phyloP scores from a whole-genome alignment of 371 early-diverging fungal species.

The Conidiobolus incongruus region DNA sequence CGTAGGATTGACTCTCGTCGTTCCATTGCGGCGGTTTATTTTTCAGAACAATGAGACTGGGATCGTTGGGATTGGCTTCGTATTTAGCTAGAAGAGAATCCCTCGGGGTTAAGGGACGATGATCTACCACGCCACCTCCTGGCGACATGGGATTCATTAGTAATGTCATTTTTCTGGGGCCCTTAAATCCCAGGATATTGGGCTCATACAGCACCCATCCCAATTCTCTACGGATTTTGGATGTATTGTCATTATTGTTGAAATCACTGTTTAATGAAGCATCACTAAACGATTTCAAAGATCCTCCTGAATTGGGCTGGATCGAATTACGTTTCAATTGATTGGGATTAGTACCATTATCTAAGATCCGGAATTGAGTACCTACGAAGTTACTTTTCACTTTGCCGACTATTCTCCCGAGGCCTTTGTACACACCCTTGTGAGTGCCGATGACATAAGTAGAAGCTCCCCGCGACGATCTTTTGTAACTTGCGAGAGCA shows the following conservation, averaged over 20 bases:
- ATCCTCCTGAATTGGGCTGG: conserved; percentile 11
- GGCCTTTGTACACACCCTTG: conserved; percentile 6
- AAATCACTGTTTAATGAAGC: too few relatives aligned
- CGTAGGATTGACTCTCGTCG: conserved; percentile 82
- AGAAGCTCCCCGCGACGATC: conserved; percentile 38
- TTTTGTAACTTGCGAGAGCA: conserved; percentile 41
- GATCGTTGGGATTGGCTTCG: conserved; percentile 8
- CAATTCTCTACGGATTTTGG: too few relatives aligned
- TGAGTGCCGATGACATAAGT: conserved; percentile 41
- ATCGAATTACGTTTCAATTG: conserved; percentile 13
- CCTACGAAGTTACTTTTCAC: conserved; percentile 69
- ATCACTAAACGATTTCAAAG: too few relatives aligned
- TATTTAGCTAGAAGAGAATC: too few relatives aligned
- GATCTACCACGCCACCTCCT: conserved; percentile 32
- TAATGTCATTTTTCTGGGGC: conserved; percentile 83
- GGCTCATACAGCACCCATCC: conserved; percentile 31
- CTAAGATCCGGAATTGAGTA: conserved; percentile 57
- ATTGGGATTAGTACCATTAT: conserved; percentile 31
- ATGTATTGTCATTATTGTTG: too few relatives aligned
- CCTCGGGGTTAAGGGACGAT: conserved; percentile 27
- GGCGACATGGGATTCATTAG: conserved; percentile 45
- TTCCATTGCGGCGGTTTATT: conserved; percentile 91
- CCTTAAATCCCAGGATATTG: conserved; percentile 73
- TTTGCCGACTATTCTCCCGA: conserved; percentile 24
- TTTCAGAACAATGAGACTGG: conserved; percentile 42